Evolutionary conservation across 805 yeast genomes (phyloP).

Genomic region (Maudiozyma barnettii): DNA sequence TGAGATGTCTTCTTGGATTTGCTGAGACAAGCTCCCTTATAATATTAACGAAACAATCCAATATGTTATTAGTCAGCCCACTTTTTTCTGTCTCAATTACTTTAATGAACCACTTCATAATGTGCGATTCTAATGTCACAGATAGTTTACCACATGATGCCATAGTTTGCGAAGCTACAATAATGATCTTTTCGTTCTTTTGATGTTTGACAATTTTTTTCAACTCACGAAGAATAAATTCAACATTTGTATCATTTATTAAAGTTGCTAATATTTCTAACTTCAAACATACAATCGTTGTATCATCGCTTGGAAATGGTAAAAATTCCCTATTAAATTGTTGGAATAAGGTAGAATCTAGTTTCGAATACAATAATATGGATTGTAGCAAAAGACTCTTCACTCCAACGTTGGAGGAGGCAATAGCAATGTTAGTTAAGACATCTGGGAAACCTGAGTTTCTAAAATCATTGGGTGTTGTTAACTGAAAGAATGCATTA

Average conservation of each 20-base stretch:
- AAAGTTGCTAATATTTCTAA: slow-evolving; percentile 51
- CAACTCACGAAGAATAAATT: slow-evolving; percentile 48
- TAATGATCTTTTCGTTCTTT: slow-evolving; percentile 23
- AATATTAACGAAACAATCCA: slow-evolving; percentile 62
- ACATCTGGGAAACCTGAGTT: slow-evolving; percentile 42
- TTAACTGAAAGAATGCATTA: slow-evolving; percentile 46
- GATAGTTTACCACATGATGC: slow-evolving; percentile 48
- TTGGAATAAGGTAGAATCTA: slow-evolving; percentile 29
- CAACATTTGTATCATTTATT: slow-evolving; percentile 44
- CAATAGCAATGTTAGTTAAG: slow-evolving; percentile 35
- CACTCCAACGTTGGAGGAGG: slow-evolving; percentile 28
- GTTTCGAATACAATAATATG: slow-evolving; percentile 30
- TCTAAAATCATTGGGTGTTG: slow-evolving; percentile 45
- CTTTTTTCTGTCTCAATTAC: slow-evolving; percentile 31
- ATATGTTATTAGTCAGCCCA: slow-evolving; percentile 25
- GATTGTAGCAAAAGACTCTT: slow-evolving; percentile 38
- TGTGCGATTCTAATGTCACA: slow-evolving; percentile 40
- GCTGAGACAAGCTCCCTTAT: slow-evolving; percentile 64
- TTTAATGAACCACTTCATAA: slow-evolving; percentile 55
- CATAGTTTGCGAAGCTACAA: slow-evolving; percentile 49
- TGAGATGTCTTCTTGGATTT: slow-evolving; percentile 43
- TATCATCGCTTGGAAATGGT: slow-evolving; percentile 46
- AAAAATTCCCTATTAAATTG: slow-evolving; percentile 41
- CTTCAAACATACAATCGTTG: slow-evolving; percentile 39
- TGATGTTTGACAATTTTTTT: slow-evolving; percentile 41